A percentile compares a stretch with the other conserved stretches of the same genome.
These are phyloP conservation scores for Lactuca saligna DNA, from an alignment of 129 eudicot genomes.

Conservation along the genomic window DNA sequence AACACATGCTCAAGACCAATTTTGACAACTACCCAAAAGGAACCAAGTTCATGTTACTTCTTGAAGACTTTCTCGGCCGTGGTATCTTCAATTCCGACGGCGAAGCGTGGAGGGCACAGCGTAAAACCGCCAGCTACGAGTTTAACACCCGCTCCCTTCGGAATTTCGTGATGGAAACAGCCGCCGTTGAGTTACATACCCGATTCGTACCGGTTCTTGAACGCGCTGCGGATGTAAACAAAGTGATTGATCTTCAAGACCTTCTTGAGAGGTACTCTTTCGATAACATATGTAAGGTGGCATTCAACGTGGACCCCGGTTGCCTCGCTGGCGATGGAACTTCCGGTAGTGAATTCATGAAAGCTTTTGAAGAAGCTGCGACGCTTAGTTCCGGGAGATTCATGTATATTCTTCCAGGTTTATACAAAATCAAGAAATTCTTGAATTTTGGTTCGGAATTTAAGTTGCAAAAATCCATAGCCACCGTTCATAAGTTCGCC, in stretches of 20 bases:
- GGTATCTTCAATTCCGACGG: constrained; percentile 90
- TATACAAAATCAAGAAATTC: constrained; percentile 35
- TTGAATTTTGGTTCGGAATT: constrained; percentile 56
- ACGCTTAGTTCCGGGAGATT: constrained; percentile 62
- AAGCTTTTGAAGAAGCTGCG: constrained; percentile 76
- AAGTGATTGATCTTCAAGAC: constrained; percentile 63
- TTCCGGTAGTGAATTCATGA: constrained; percentile 53
- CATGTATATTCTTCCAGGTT: constrained; percentile 37
- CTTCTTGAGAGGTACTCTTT: constrained; percentile 68
- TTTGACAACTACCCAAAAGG: constrained; percentile 84
- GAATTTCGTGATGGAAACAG: constrained; percentile 50
- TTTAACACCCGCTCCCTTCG: constrained; percentile 59
- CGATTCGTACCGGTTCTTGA: constrained; percentile 57
- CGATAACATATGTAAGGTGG: constrained; percentile 73
- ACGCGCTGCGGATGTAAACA: constrained; percentile 23
- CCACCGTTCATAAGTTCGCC: constrained; percentile 57
- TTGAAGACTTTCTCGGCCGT: constrained; percentile 64
- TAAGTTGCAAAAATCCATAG: constrained; percentile 41
- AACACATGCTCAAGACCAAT: constrained; percentile 68
- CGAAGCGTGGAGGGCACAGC: constrained; percentile 54
- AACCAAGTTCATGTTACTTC: constrained; percentile 46
- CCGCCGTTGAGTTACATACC: constrained; percentile 35
- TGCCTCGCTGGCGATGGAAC: constrained; percentile 57
- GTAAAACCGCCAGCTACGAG: constrained; percentile 80
- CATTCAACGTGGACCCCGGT: constrained; percentile 69